These are phyloP conservation scores for Dysphania ambrosioides DNA, from an alignment of 148 eudicot genomes.

Conservation along the genomic window DNA sequence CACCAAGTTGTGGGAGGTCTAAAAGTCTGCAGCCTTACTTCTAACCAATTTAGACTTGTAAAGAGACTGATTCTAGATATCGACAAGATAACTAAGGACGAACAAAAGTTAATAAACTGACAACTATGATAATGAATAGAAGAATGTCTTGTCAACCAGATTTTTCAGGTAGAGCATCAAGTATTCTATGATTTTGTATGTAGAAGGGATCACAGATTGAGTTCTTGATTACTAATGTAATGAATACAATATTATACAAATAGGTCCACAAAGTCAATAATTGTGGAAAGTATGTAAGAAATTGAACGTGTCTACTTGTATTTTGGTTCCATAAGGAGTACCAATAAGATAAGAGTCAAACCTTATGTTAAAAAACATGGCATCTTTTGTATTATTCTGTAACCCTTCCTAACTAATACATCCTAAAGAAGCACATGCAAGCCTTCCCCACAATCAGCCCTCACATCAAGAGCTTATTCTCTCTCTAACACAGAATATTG, in stretches of 20 bases:
- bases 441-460: slow-evolving; percentile 26
- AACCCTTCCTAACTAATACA: slow-evolving; percentile 21
- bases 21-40: not conserved
- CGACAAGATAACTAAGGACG: not conserved
- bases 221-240: not conserved
- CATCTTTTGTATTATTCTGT: slow-evolving; percentile 26
- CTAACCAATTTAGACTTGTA: not conserved
- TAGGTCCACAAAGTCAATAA: slow-evolving; percentile 23
- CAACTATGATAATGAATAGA: not conserved
- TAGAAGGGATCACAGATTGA: not conserved
- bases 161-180: not conserved
- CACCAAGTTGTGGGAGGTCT: not conserved
- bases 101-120: not conserved
- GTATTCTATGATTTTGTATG: not conserved
- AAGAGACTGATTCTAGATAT: not conserved
- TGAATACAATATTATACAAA: not conserved
- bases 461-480: slow-evolving; percentile 2
- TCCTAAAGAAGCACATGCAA: slow-evolving; percentile 30
- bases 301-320: slow-evolving; percentile 6
- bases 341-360: slow-evolving; percentile 24
- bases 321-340: slow-evolving; percentile 12
- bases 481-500: not conserved
- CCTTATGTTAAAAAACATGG: slow-evolving; percentile 20
- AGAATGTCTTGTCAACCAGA: not conserved
- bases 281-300: slow-evolving; percentile 21